These are phyloP conservation scores for Candida manassasensis DNA, from an alignment of 805 yeast species.

Conservation along the genomic window DNA sequence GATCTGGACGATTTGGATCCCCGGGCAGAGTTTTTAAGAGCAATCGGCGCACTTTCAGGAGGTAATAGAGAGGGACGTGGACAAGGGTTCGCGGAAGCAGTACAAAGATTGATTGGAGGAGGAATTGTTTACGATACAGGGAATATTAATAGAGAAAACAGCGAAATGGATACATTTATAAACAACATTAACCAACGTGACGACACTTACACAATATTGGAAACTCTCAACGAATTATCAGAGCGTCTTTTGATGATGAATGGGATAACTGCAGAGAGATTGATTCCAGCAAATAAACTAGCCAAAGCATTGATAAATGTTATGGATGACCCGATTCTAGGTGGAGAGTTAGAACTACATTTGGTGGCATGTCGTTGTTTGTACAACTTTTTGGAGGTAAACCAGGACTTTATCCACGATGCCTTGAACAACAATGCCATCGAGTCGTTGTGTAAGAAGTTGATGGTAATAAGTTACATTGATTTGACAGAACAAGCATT, in stretches of 20 bases:
- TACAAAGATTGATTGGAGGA: slow-evolving; percentile 32
- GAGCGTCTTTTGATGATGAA: slow-evolving; percentile 68
- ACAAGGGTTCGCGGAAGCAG: slow-evolving; percentile 27
- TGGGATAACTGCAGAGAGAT: slow-evolving; percentile 54
- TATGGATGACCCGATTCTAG: slow-evolving; percentile 51
- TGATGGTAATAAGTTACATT: slow-evolving; percentile 73
- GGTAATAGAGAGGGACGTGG: slow-evolving; percentile 17
- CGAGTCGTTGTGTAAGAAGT: slow-evolving; percentile 57
- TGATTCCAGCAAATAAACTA: slow-evolving; percentile 56
- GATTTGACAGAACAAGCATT: slow-evolving; percentile 91
- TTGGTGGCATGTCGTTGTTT: slow-evolving; percentile 79
- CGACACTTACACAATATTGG: slow-evolving; percentile 59
- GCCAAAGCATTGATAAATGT: slow-evolving; percentile 52
- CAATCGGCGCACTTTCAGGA: slow-evolving; percentile 18
- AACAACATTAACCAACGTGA: slow-evolving; percentile 39
- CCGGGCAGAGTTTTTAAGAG: slow-evolving; percentile 22
- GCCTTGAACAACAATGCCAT: slow-evolving; percentile 65
- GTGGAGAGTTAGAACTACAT: slow-evolving; percentile 73
- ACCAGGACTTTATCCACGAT: slow-evolving; percentile 56
- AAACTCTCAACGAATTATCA: slow-evolving; percentile 60
- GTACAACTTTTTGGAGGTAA: slow-evolving; percentile 73
- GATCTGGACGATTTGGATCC: slow-evolving; percentile 17
- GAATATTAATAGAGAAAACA: slow-evolving; percentile 14
- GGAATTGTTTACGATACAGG: slow-evolving; percentile 16
- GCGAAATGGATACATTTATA: slow-evolving; percentile 32